Evolutionary conservation across 345 rosid species (phyloP).

Genomic region (Draba incana): DNA sequence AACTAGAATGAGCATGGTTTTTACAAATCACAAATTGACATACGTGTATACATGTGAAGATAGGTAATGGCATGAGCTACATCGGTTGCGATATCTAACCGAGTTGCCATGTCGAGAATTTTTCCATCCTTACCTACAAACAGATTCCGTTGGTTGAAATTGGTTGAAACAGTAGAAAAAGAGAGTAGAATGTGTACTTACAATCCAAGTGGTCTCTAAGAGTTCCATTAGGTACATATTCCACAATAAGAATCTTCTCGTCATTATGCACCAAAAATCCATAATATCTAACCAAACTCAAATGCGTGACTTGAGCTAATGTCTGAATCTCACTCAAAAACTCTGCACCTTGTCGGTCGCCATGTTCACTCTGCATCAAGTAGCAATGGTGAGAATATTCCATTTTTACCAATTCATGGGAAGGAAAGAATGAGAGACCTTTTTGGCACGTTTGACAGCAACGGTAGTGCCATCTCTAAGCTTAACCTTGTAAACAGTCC

Average conservation of each 20-base stretch:
- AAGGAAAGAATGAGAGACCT: constrained; percentile 39
- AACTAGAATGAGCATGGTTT: no score
- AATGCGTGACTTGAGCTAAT: constrained; percentile 76
- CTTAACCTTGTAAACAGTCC: constrained; percentile 87
- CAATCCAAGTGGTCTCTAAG: constrained; percentile 93
- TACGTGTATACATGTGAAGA: constrained; percentile 96
- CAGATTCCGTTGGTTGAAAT: constrained; percentile 23
- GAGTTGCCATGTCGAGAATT: constrained; percentile 60
- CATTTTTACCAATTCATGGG: no score
- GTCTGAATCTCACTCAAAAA: constrained; percentile 80
- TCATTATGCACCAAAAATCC: constrained; percentile 71
- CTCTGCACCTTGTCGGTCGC: constrained; percentile 73
- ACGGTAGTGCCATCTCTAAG: constrained; percentile 74
- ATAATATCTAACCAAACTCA: constrained; percentile 75
- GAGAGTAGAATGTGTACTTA: constrained; percentile 39
- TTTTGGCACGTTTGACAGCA: constrained; percentile 90
- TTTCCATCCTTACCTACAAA: constrained; percentile 63
- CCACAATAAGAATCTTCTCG: constrained; percentile 77
- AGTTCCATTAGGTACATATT: constrained; percentile 88
- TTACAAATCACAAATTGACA: not conserved
- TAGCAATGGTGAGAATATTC: not conserved
- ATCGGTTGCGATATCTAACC: constrained; percentile 80
- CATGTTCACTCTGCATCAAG: constrained; percentile 66
- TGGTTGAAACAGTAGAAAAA: not conserved
- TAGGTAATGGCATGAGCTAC: constrained; percentile 95